Conservation (phyloP, 352 stramenopile species). For the Pythium plurisporium region DNA sequence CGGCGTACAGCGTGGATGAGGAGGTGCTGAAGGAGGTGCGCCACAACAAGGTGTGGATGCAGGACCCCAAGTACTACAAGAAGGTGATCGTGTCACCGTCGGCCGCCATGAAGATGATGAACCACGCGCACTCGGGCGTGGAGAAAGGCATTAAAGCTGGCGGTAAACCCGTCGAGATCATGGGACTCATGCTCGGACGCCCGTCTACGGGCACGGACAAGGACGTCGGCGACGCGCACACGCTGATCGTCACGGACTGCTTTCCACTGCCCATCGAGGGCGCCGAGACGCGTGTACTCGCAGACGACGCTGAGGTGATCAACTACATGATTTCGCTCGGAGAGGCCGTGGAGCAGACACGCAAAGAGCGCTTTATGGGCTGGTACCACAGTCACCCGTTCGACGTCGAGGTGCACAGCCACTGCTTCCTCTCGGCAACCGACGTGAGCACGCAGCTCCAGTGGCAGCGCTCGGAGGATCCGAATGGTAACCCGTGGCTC, state of each 20-base stretch:
- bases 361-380: slow-evolving; percentile 98
- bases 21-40: slow-evolving; percentile 83
- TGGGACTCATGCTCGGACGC: slow-evolving; percentile 96
- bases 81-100: slow-evolving; percentile 93
- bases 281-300: slow-evolving; percentile 93
- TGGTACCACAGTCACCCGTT: slow-evolving; percentile 99
- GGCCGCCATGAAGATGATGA: slow-evolving; percentile 96
- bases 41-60: slow-evolving; percentile 87
- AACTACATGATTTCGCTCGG: slow-evolving; percentile 99
- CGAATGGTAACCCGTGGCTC: slow-evolving; percentile 94
- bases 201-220: slow-evolving; percentile 78
- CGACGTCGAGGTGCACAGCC: slow-evolving; percentile 93
- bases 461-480: slow-evolving; percentile 97
- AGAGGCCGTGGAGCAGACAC: slow-evolving; percentile 92
- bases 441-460: slow-evolving; percentile 97
- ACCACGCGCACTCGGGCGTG: slow-evolving; percentile 96
- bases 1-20: slow-evolving; percentile 78
- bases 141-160: slow-evolving; percentile 96
- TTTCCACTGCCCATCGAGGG: slow-evolving; percentile 98
- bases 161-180: slow-evolving; percentile 98
- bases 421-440: slow-evolving; percentile 98
- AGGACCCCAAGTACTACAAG: slow-evolving; percentile 94
- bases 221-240: slow-evolving; percentile 87
- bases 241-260: slow-evolving; percentile 97
- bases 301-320: slow-evolving; percentile 96